These are phyloP conservation scores for Ogataea trehaloabstinens DNA, from an alignment of 805 yeast genomes.

Conservation along the genomic window DNA sequence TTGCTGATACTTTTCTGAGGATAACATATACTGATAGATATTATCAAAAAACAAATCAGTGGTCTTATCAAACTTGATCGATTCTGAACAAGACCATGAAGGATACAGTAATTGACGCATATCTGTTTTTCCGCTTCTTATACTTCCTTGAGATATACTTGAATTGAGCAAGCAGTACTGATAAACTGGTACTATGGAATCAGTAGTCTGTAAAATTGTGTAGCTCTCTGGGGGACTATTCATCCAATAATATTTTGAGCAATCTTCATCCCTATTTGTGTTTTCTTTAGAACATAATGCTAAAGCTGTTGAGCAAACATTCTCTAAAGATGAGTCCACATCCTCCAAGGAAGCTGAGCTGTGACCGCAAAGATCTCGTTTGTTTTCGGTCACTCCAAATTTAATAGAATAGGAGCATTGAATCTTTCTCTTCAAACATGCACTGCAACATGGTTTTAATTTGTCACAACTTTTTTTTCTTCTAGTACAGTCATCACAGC, in stretches of 20 bases:
- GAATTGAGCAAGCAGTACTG: too few species aligned
- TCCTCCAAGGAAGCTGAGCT: background rate
- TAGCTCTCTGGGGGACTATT: background rate
- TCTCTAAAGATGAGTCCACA: background rate
- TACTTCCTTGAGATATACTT: too few species aligned
- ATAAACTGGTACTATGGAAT: too few species aligned
- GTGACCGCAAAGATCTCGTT: background rate
- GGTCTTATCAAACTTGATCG: slow-evolving; percentile 4
- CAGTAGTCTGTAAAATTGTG: background rate
- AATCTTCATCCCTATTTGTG: background rate
- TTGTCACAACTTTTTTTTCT: slow-evolving; percentile 48
- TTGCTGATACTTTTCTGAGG: slow-evolving; percentile 13
- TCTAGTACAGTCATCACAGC: slow-evolving; percentile 37
- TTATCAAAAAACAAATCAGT: slow-evolving; percentile 11
- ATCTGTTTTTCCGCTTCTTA: background rate
- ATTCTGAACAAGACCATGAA: too few species aligned
- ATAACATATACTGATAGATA: slow-evolving; percentile 2
- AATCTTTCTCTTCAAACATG: slow-evolving; percentile 42
- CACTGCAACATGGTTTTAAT: slow-evolving; percentile 42
- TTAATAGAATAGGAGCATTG: slow-evolving; percentile 36
- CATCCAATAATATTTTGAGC: background rate
- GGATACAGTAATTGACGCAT: too few species aligned
- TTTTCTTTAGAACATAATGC: background rate
- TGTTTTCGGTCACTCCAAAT: background rate
- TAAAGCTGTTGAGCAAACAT: too few species aligned